Evolutionary conservation across 305 asterid species (phyloP).

Genomic region (Solanum hybrid): DNA sequence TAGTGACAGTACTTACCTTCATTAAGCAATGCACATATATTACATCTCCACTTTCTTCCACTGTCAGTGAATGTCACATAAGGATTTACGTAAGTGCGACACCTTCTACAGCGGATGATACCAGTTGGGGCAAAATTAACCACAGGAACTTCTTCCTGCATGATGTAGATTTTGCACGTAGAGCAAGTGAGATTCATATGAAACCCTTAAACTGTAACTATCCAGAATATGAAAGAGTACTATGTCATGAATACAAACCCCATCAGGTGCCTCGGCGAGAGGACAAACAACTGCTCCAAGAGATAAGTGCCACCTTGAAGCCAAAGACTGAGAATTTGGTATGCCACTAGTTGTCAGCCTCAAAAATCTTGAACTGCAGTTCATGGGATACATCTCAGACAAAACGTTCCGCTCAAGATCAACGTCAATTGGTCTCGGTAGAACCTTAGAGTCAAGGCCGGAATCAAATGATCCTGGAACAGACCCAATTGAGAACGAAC

Average conservation of each 20-base stretch:
- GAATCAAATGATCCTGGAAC: conserved; percentile 87
- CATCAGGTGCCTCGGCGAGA: conserved; percentile 81
- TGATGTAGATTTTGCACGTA: conserved; percentile 16
- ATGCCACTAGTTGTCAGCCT: conserved; percentile 80
- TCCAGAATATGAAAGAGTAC: background rate
- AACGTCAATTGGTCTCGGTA: conserved; percentile 93
- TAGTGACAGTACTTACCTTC: conserved; percentile 47
- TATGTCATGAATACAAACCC: conserved; percentile 48
- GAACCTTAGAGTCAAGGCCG: conserved; percentile 59
- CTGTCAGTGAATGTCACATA: conserved; percentile 72
- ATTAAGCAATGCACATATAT: conserved; percentile 80
- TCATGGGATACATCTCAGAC: conserved; percentile 71
- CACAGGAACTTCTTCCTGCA: conserved; percentile 94
- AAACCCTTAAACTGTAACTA: background rate
- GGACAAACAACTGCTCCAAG: conserved; percentile 98
- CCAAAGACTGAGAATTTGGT: conserved; percentile 89
- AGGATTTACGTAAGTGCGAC: conserved; percentile 96
- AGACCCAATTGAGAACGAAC: conserved; percentile 83
- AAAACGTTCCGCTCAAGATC: conserved; percentile 60
- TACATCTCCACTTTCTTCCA: conserved; percentile 99
- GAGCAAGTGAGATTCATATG: conserved; percentile 12
- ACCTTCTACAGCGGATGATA: conserved; percentile 90
- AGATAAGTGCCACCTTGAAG: conserved; percentile 95
- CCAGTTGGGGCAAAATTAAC: conserved; percentile 88
- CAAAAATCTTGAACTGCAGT: conserved; percentile 67